Conservation (phyloP, 2,329 filamentous ascomycete genomes). For the Neoarthrinium moseri region DNA sequence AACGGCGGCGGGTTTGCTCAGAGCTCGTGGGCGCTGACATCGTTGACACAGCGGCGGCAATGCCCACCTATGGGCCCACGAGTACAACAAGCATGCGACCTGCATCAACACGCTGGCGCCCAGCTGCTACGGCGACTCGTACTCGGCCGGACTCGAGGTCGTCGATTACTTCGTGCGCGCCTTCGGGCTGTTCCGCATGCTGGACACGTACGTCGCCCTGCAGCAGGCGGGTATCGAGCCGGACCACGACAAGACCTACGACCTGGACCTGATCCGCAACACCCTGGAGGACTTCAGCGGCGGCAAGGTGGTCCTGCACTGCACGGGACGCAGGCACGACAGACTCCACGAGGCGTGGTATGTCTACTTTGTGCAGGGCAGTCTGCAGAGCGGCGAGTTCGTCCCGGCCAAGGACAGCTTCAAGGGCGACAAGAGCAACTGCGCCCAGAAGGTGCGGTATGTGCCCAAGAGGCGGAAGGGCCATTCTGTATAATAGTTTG, state of each 20-base stretch:
- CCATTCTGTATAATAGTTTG: too few relatives aligned
- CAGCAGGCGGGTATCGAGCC: slow-evolving; percentile 35
- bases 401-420: slow-evolving; percentile 39
- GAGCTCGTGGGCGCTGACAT: neutral
- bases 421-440: slow-evolving; percentile 38
- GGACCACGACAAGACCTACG: slow-evolving; percentile 34
- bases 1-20: too few relatives aligned
- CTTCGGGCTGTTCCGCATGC: slow-evolving; percentile 37
- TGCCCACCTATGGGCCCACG: slow-evolving; percentile 62
- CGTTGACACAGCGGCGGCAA: slow-evolving; percentile 31
- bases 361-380: slow-evolving; percentile 51
- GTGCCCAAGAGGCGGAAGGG: slow-evolving; percentile 32
- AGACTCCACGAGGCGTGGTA: slow-evolving; percentile 54
- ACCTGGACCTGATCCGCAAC: slow-evolving; percentile 38
- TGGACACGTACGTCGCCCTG: slow-evolving; percentile 42
- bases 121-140: slow-evolving; percentile 59
- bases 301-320: slow-evolving; percentile 42
- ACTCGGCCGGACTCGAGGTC: slow-evolving; percentile 38
- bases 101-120: slow-evolving; percentile 69
- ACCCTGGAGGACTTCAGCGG: slow-evolving; percentile 44
- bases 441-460: slow-evolving; percentile 36
- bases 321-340: slow-evolving; percentile 32
- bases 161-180: slow-evolving; percentile 45
- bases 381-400: slow-evolving; percentile 47
- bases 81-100: slow-evolving; percentile 71